These are phyloP conservation scores for Chrysosporium queenslandicum DNA, from an alignment of 2,329 filamentous ascomycete genomes.

Conservation along the genomic window DNA sequence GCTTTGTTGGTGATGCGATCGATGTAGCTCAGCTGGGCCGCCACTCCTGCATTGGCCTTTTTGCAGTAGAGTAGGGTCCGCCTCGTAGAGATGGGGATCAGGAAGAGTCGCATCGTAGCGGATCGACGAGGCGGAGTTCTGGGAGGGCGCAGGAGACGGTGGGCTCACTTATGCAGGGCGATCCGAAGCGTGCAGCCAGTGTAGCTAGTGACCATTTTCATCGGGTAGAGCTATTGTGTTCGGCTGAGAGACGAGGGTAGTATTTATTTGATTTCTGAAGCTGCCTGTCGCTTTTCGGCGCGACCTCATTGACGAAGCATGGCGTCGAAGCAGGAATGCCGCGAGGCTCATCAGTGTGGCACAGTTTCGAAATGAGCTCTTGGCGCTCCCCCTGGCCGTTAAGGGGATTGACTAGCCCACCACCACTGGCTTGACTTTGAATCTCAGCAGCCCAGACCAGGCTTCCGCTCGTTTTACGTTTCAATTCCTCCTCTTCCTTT, in stretches of 20 bases:
- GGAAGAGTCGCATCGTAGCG: constrained; percentile 70
- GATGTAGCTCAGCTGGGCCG: constrained; percentile 47
- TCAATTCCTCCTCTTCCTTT: not conserved
- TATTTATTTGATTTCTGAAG: not conserved
- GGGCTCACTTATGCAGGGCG: constrained; percentile 6
- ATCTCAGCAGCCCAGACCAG: not conserved
- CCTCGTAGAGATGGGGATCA: constrained; percentile 84
- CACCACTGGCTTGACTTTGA: not conserved
- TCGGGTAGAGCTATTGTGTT: not conserved
- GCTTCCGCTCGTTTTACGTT: constrained; percentile 6
- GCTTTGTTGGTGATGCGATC: constrained; percentile 65
- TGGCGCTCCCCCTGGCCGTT: not conserved
- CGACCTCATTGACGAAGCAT: constrained; percentile 8
- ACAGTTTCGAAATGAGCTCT: not conserved
- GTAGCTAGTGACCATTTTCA: constrained; percentile 4
- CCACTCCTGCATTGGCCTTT: constrained; percentile 51
- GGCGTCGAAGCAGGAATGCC: not conserved
- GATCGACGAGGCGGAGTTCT: not conserved
- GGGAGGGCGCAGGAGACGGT: not conserved
- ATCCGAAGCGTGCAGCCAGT: not conserved
- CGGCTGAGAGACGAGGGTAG: not conserved
- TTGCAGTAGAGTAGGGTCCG: constrained; percentile 90
- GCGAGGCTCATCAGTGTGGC: constrained; percentile 3
- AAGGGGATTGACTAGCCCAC: not conserved
- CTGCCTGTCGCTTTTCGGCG: not conserved